Percentiles rank a stretch among this genome's conserved stretches.
These are phyloP conservation scores for Dalbergia cochinchinensis DNA, from an alignment of 306 rosid genomes.

Conservation along the genomic window DNA sequence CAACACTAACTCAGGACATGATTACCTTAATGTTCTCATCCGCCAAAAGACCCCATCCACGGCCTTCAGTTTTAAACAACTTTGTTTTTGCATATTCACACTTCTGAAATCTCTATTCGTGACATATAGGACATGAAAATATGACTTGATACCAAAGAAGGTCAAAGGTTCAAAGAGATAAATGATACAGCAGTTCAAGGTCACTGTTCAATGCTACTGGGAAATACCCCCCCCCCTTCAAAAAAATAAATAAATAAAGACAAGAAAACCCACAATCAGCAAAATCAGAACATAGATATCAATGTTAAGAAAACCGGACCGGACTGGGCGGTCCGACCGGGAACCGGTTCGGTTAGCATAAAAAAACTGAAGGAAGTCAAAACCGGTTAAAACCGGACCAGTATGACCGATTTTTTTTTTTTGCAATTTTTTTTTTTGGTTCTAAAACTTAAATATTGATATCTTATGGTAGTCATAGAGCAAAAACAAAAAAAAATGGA, in stretches of 20 bases:
- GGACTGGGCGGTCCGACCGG: too few relatives aligned
- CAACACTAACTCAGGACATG: constrained; percentile 15
- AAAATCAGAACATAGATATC: constrained; percentile 10
- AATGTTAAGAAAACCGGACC: too few relatives aligned
- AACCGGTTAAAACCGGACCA: too few relatives aligned
- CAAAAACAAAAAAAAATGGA: too few relatives aligned
- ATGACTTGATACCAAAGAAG: constrained; percentile 27
- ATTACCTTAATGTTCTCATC: constrained; percentile 86
- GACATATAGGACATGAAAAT: constrained; percentile 45
- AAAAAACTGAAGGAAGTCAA: too few relatives aligned
- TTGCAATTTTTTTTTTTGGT: too few relatives aligned
- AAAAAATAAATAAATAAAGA: too few relatives aligned
- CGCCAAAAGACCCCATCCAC: constrained; percentile 97
- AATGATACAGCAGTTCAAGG: constrained; percentile 3
- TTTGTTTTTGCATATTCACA: constrained; percentile 86
- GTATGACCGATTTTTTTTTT: too few relatives aligned
- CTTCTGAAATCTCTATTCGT: constrained; percentile 83
- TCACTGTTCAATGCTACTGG: not conserved
- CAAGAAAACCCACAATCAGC: not conserved
- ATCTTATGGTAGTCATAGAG: too few relatives aligned
- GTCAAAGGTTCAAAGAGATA: constrained; percentile 26
- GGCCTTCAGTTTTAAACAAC: constrained; percentile 88
- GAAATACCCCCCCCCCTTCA: not conserved
- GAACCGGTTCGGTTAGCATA: too few relatives aligned
- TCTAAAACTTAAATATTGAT: too few relatives aligned